These are phyloP conservation scores for Vitis hybrid DNA, from an alignment of 177 flowering plant species.

Conservation along the genomic window DNA sequence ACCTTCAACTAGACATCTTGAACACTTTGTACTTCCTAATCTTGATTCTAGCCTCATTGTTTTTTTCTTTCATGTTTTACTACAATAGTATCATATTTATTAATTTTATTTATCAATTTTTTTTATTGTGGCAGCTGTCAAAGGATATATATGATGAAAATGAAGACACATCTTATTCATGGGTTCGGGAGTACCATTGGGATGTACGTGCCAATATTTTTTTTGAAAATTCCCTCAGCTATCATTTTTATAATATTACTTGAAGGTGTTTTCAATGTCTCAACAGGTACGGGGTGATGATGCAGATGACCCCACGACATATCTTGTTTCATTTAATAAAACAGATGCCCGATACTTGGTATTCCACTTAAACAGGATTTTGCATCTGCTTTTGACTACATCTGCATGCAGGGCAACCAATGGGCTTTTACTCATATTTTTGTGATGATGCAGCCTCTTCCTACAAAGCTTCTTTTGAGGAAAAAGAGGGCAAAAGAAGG, in stretches of 20 bases:
- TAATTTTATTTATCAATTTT: background rate
- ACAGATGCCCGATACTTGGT: constrained; percentile 80
- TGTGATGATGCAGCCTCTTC: constrained; percentile 73
- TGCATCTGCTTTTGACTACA: background rate
- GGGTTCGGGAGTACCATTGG: constrained; percentile 94
- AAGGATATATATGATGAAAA: constrained; percentile 80
- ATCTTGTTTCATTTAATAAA: constrained; percentile 73
- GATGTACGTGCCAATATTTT: constrained; percentile 60
- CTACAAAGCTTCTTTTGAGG: constrained; percentile 73
- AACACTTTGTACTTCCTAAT: constrained; percentile 1
- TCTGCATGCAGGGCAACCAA: background rate
- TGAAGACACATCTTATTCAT: constrained; percentile 70
- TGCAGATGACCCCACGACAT: constrained; percentile 78
- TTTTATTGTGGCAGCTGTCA: constrained; percentile 51
- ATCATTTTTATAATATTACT: background rate
- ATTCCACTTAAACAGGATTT: constrained; percentile 11
- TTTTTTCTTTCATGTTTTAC: background rate
- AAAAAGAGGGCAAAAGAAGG: constrained; percentile 91
- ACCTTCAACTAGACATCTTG: background rate
- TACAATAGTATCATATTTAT: background rate
- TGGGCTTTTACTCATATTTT: constrained; percentile 3
- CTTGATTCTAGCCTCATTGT: constrained; percentile 2
- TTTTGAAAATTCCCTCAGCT: background rate
- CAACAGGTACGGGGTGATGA: constrained; percentile 82
- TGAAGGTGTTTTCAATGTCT: constrained; percentile 3